Conservation (phyloP, 2,329 filamentous ascomycete species). For the Pezizomycotina sp. region DNA sequence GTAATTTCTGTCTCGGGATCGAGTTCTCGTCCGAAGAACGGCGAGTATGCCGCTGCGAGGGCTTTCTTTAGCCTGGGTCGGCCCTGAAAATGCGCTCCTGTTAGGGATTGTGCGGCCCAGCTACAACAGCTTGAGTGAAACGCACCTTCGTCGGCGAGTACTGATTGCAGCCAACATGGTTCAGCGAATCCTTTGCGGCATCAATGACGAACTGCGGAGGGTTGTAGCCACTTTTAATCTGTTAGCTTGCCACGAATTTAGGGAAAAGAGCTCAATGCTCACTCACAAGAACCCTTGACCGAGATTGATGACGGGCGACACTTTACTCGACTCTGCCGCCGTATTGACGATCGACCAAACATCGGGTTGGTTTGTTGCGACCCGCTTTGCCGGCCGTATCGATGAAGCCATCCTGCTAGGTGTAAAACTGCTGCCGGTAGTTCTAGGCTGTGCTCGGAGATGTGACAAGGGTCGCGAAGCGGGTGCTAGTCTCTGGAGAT, state of each 20-base stretch:
- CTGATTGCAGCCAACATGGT: slow-evolving; percentile 92
- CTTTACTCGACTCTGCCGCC: slow-evolving; percentile 45
- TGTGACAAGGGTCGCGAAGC: too few relatives aligned
- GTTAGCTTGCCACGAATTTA: slow-evolving; percentile 1
- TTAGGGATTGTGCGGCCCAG: neutral
- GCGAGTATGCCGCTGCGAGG: slow-evolving; percentile 79
- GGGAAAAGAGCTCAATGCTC: too few relatives aligned
- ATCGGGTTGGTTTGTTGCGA: slow-evolving; percentile 37
- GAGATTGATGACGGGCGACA: slow-evolving; percentile 53
- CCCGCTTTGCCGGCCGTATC: slow-evolving; percentile 34
- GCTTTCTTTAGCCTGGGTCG: slow-evolving; percentile 83
- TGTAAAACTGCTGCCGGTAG: slow-evolving; percentile 17
- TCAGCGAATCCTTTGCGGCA: slow-evolving; percentile 76
- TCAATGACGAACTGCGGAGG: slow-evolving; percentile 79
- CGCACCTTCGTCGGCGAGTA: slow-evolving; percentile 77
- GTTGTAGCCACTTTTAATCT: slow-evolving; percentile 54
- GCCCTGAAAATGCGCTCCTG: slow-evolving; percentile 35
- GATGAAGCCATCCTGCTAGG: slow-evolving; percentile 16
- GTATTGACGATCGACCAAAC: slow-evolving; percentile 53
- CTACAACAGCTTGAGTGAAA: slow-evolving; percentile 5
- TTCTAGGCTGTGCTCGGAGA: too few relatives aligned
- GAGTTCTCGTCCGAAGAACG: slow-evolving; percentile 64
- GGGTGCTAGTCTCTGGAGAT: too few relatives aligned
- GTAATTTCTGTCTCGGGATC: slow-evolving; percentile 86
- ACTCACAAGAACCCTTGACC: slow-evolving; percentile 33